Evolutionary conservation across 108 stramenopile genomes (phyloP).

Genomic region (Pelagomonas calceolata): DNA sequence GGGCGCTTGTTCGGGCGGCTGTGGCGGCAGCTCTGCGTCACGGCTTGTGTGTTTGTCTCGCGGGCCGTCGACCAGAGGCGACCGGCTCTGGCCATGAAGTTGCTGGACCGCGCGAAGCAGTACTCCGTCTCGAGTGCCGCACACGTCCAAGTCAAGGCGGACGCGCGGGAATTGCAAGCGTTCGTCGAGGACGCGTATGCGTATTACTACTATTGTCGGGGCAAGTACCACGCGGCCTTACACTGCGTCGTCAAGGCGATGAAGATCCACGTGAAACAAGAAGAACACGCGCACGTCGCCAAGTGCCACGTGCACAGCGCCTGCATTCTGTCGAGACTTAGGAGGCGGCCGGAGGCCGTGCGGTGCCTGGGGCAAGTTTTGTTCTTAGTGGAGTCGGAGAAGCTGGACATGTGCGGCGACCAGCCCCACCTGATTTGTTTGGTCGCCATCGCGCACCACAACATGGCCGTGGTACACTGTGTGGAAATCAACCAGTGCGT

Average conservation of each 20-base stretch:
- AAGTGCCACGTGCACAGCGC: conserved; percentile 41
- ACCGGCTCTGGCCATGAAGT: conserved; percentile 17
- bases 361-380: conserved; percentile 32
- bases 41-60: conserved; percentile 20
- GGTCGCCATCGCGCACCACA: conserved; percentile 49
- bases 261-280: conserved; percentile 19
- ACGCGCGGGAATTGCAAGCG: conserved; percentile 23
- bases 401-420: conserved; percentile 25
- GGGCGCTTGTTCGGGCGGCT: conserved; percentile 14
- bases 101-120: conserved; percentile 10
- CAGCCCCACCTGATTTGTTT: conserved; percentile 41
- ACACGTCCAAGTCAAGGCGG: not conserved
- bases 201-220: conserved; percentile 41
- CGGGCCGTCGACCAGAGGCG: conserved; percentile 13
- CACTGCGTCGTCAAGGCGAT: conserved; percentile 37
- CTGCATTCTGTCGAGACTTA: conserved; percentile 25
- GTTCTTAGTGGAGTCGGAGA: conserved; percentile 26
- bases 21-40: conserved; percentile 30
- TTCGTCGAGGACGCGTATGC: conserved; percentile 37
- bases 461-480: conserved; percentile 52
- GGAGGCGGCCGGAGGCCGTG: conserved; percentile 41
- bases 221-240: conserved; percentile 34
- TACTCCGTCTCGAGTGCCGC: conserved; percentile 3
- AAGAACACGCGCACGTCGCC: conserved; percentile 26
- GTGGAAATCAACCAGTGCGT: no score